Percentiles rank a stretch among this genome's conserved stretches.
phyloP scores from a whole-genome alignment of 345 rosid genomes.

The Carallia pectinifolia region DNA sequence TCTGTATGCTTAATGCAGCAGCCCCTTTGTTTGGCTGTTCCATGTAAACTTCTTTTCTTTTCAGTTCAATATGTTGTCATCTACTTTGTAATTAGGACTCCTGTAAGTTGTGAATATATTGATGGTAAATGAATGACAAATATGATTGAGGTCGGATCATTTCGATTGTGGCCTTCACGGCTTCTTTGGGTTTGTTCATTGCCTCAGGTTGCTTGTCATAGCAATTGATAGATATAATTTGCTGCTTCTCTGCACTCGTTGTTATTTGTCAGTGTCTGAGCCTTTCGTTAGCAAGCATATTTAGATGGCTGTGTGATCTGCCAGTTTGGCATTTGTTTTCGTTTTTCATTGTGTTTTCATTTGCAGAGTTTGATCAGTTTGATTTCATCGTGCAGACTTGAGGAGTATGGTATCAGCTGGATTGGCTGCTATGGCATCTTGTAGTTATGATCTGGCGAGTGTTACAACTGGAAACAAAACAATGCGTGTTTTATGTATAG shows the following conservation, averaged over 20 bases:
- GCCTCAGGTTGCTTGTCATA: background rate
- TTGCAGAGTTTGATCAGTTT: background rate
- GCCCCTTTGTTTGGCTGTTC: conserved; percentile 80
- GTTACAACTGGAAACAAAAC: conserved; percentile 52
- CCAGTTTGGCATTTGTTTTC: background rate
- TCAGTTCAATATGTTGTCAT: background rate
- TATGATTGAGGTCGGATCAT: too few relatives aligned
- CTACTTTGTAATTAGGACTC: too few relatives aligned
- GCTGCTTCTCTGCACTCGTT: background rate
- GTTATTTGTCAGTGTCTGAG: too few relatives aligned
- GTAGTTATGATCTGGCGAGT: conserved; percentile 47
- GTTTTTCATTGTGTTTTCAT: background rate
- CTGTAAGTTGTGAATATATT: too few relatives aligned
- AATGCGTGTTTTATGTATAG: conserved; percentile 76
- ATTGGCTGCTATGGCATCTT: conserved; percentile 60
- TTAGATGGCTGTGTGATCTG: too few relatives aligned
- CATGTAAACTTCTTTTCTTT: conserved; percentile 44
- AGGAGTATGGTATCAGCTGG: conserved; percentile 89
- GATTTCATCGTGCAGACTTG: conserved; percentile 49
- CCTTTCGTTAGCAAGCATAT: too few relatives aligned
- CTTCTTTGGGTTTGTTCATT: background rate
- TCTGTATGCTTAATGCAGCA: conserved; percentile 71
- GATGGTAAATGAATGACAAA: too few relatives aligned
- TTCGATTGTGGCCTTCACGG: background rate
- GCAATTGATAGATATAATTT: background rate